These are phyloP conservation scores for Adiantum capillusveneris DNA, from an alignment of 75 land plant species.

Conservation along the genomic window DNA sequence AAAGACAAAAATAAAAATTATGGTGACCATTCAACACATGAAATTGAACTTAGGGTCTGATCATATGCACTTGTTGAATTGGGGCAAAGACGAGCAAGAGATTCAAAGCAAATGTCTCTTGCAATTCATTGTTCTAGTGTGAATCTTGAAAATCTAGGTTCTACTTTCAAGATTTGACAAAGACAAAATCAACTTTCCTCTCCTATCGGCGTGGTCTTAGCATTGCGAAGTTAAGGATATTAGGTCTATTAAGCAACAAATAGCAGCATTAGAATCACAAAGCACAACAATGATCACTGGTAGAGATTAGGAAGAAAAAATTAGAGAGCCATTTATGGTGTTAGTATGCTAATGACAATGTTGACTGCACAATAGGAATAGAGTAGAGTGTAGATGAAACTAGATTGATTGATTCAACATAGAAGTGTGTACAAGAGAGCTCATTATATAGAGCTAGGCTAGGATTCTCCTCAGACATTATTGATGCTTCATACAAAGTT, in stretches of 20 bases:
- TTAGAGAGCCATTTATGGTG: too few relatives aligned
- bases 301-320: too few relatives aligned
- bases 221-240: slow-evolving; percentile 92
- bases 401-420: too few relatives aligned
- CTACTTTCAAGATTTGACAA: slow-evolving; percentile 92
- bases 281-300: too few relatives aligned
- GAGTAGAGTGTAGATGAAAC: too few relatives aligned
- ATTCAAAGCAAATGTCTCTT: slow-evolving; percentile 96
- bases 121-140: slow-evolving; percentile 95
- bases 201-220: slow-evolving; percentile 90
- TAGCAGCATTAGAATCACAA: too few relatives aligned
- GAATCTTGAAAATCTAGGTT: slow-evolving; percentile 96
- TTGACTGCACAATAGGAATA: too few relatives aligned
- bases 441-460: too few relatives aligned
- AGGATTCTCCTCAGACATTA: too few relatives aligned
- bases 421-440: too few relatives aligned
- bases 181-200: slow-evolving; percentile 95
- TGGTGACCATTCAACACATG: background rate
- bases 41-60: background rate
- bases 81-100: slow-evolving; percentile 91
- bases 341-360: too few relatives aligned
- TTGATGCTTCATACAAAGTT: too few relatives aligned
- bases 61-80: slow-evolving; percentile 75
- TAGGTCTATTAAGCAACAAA: slow-evolving; percentile 50
- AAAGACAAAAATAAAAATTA: background rate